phyloP scores from a whole-genome alignment of 2,329 filamentous ascomycete species.

The Alternaria infectoria region DNA sequence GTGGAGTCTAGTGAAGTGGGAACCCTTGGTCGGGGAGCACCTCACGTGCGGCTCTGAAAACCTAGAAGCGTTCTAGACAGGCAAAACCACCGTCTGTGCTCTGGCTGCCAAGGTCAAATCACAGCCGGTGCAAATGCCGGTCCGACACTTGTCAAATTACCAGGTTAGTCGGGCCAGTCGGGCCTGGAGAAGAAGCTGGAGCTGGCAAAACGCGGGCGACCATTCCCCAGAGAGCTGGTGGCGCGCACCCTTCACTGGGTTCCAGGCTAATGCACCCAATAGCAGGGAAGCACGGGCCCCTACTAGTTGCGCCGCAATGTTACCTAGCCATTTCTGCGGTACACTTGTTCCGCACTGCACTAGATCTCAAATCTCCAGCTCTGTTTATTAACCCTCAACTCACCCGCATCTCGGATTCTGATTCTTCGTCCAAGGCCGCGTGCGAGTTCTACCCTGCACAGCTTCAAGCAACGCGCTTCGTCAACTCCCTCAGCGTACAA shows the following conservation, averaged over 20 bases:
- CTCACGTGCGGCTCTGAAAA: constrained; percentile 2
- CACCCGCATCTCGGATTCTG: neutral
- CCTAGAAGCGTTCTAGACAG: neutral
- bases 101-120: neutral
- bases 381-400: neutral
- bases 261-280: neutral
- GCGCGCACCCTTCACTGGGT: neutral
- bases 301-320: neutral
- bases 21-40: neutral
- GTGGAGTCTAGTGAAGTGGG: neutral
- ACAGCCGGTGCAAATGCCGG: neutral
- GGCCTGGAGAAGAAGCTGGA: neutral
- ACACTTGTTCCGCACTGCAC: neutral
- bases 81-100: neutral
- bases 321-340: neutral
- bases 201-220: neutral
- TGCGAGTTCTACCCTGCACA: constrained; percentile 1
- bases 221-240: neutral
- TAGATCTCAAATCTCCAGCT: constrained; percentile 1
- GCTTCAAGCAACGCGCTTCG: neutral
- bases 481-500: neutral
- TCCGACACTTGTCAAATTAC: constrained; percentile 2
- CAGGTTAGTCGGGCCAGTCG: neutral
- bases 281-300: neutral
- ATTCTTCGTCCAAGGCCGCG: neutral